Conservation (phyloP, 768 basidiomycete genomes). For the Podaxis mareebaensis region DNA sequence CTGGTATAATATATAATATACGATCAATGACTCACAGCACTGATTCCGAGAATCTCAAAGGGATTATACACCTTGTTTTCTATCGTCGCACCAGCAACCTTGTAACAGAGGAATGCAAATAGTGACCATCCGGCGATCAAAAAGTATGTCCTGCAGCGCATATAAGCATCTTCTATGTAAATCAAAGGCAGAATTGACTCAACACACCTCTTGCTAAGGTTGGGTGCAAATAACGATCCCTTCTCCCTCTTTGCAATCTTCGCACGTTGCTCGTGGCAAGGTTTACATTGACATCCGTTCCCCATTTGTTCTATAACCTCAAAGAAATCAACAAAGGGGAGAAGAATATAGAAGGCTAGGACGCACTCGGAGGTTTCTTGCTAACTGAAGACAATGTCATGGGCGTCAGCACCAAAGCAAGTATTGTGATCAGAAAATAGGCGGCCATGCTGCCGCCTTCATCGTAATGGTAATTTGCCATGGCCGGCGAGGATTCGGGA, state of each 20-base stretch:
- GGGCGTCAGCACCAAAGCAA: slow-evolving; percentile 81
- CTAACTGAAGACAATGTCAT: slow-evolving; percentile 59
- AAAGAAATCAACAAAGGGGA: slow-evolving; percentile 7
- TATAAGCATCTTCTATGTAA: slow-evolving; percentile 4
- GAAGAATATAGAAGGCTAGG: not conserved
- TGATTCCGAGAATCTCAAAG: slow-evolving; percentile 88
- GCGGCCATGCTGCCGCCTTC: slow-evolving; percentile 84
- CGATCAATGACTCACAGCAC: slow-evolving; percentile 45
- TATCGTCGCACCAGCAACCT: slow-evolving; percentile 53
- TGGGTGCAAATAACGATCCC: slow-evolving; percentile 50
- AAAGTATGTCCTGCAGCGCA: slow-evolving; percentile 50
- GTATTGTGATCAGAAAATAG: slow-evolving; percentile 90
- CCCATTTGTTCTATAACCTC: slow-evolving; percentile 27
- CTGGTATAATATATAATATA: not conserved
- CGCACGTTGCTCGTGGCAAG: slow-evolving; percentile 58
- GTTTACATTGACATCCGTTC: slow-evolving; percentile 60
- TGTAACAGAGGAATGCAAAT: slow-evolving; percentile 69
- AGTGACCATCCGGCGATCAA: slow-evolving; percentile 73
- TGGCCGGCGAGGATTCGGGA: slow-evolving; percentile 30
- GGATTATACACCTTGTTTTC: slow-evolving; percentile 86
- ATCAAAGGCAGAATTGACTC: not conserved
- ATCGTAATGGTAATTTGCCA: slow-evolving; percentile 87
- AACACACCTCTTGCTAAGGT: slow-evolving; percentile 52
- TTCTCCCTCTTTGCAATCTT: slow-evolving; percentile 40
- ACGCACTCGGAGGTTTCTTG: slow-evolving; percentile 44